phyloP scores from a whole-genome alignment of 148 eudicot genomes.

The Heliamphora exappendiculata region DNA sequence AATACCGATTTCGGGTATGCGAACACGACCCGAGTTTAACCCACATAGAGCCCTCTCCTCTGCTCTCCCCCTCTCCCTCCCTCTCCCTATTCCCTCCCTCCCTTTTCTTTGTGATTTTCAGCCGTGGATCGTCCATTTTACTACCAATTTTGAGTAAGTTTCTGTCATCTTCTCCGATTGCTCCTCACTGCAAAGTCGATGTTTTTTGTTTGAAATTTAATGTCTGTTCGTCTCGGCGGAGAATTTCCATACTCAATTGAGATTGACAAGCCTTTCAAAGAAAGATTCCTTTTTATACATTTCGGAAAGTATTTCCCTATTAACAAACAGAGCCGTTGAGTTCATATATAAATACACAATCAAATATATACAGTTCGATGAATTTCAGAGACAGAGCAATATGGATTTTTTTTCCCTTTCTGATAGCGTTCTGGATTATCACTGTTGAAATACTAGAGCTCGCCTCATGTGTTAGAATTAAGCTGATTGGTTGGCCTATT shows the following conservation, averaged over 20 bases:
- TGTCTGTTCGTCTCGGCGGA: neutral
- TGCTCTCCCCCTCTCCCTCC: neutral
- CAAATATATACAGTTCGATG: neutral
- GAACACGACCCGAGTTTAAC: neutral
- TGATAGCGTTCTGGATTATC: too few species aligned
- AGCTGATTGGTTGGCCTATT: too few species aligned
- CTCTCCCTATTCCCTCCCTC: neutral
- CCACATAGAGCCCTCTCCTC: neutral
- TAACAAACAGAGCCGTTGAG: neutral
- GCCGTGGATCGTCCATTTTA: neutral
- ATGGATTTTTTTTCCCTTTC: too few species aligned
- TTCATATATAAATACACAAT: neutral
- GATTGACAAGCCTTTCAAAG: neutral
- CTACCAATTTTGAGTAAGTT: constrained; percentile 2
- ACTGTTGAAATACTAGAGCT: too few species aligned
- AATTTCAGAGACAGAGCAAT: neutral
- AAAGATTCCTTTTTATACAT: neutral
- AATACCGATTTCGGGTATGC: too few species aligned
- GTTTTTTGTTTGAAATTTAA: neutral
- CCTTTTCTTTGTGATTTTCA: neutral
- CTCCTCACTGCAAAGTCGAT: neutral
- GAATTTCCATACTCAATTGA: neutral
- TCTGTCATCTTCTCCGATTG: neutral
- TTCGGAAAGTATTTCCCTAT: neutral
- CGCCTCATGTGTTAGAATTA: too few species aligned